These are phyloP conservation scores for Brassica juncea DNA, from an alignment of 345 rosid genomes.

Conservation along the genomic window DNA sequence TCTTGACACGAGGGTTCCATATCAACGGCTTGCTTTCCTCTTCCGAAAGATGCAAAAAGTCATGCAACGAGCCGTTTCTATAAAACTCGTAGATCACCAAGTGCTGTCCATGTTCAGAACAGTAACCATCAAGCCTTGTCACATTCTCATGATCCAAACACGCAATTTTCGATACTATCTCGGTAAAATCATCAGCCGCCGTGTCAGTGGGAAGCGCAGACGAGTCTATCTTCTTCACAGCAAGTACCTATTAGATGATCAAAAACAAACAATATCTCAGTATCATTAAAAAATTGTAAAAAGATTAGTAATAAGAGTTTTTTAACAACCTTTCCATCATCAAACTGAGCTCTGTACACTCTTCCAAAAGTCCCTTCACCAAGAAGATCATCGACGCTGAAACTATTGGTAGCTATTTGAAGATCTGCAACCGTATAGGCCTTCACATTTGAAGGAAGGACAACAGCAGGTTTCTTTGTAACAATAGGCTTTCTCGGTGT, in stretches of 20 bases:
- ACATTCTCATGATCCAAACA: slow-evolving; percentile 83
- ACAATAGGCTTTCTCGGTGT: slow-evolving; percentile 53
- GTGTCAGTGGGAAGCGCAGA: slow-evolving; percentile 63
- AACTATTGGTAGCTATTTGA: slow-evolving; percentile 92
- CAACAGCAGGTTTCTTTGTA: slow-evolving; percentile 58
- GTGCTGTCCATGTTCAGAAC: slow-evolving; percentile 97
- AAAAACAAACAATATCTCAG: slow-evolving; percentile 11
- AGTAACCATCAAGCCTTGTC: slow-evolving; percentile 85
- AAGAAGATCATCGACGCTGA: slow-evolving; percentile 75
- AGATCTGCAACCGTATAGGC: slow-evolving; percentile 85
- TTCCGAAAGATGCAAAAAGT: slow-evolving; percentile 74
- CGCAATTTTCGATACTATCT: slow-evolving; percentile 79
- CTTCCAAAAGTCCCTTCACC: slow-evolving; percentile 98
- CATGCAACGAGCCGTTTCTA: slow-evolving; percentile 83
- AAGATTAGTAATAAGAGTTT: not conserved
- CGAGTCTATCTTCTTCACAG: slow-evolving; percentile 93
- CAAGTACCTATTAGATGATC: slow-evolving; percentile 59
- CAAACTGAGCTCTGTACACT: slow-evolving; percentile 92
- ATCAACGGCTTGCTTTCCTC: slow-evolving; percentile 81
- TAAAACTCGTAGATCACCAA: slow-evolving; percentile 85
- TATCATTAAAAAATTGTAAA: not conserved
- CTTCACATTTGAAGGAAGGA: slow-evolving; percentile 61
- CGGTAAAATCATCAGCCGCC: slow-evolving; percentile 75
- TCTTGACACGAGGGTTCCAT: slow-evolving; percentile 93
- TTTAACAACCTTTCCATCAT: slow-evolving; percentile 68